Conservation (phyloP, 2,329 filamentous ascomycete genomes). For the Sordariomycetes sp. region DNA sequence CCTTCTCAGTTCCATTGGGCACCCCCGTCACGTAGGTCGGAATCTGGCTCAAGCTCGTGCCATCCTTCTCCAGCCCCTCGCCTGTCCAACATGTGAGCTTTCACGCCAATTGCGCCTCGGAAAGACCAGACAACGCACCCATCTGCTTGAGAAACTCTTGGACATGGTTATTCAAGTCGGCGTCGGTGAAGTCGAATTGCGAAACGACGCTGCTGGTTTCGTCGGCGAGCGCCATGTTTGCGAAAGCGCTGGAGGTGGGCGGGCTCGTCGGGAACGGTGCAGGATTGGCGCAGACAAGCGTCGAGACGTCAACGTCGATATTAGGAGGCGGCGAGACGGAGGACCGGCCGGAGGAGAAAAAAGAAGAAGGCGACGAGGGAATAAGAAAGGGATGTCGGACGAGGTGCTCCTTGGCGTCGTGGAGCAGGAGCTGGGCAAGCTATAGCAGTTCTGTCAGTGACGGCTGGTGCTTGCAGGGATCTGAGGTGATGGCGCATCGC, state of each 20-base stretch:
- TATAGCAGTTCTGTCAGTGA: constrained; percentile 15
- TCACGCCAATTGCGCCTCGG: constrained; percentile 1
- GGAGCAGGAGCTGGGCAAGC: constrained; percentile 43
- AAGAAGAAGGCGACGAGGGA: constrained; percentile 9
- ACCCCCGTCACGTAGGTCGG: constrained; percentile 94
- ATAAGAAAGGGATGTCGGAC: constrained; percentile 10
- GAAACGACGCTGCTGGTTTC: constrained; percentile 73
- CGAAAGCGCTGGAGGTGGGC: constrained; percentile 45
- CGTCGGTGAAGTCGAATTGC: constrained; percentile 77
- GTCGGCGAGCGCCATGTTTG: constrained; percentile 49
- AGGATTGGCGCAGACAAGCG: constrained; percentile 44
- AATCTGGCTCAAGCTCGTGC: constrained; percentile 84
- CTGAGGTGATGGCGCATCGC: not conserved
- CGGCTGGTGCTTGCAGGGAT: constrained; percentile 5
- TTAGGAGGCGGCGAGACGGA: constrained; percentile 8
- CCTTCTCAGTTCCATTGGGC: constrained; percentile 96
- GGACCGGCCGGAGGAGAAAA: constrained; percentile 5
- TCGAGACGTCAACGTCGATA: constrained; percentile 19
- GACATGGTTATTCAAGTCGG: constrained; percentile 71
- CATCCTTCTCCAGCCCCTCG: constrained; percentile 71
- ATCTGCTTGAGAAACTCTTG: constrained; percentile 82
- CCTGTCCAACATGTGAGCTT: constrained; percentile 35
- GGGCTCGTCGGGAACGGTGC: constrained; percentile 43
- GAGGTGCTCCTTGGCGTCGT: constrained; percentile 34
- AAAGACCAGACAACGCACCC: constrained; percentile 34